These are phyloP conservation scores for Auricularia auricula-judae DNA, from an alignment of 768 basidiomycete species.

Conservation along the genomic window DNA sequence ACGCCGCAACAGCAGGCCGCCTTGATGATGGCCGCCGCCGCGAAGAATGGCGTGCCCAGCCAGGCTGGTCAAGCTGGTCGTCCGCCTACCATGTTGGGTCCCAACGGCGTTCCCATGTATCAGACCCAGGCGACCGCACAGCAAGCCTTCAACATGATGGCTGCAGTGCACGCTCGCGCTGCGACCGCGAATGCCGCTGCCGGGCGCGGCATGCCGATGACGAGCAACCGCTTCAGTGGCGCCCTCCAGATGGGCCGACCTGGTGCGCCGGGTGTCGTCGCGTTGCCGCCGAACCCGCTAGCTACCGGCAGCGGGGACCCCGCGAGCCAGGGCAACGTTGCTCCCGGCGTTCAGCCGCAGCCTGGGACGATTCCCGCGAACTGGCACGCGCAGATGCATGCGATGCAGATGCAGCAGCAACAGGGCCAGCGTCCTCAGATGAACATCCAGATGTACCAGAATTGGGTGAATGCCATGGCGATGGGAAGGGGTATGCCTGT, in stretches of 20 bases:
- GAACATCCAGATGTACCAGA: no score
- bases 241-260: not conserved
- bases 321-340: no score
- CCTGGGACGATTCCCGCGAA: no score
- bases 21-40: not conserved
- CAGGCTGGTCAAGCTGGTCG: not conserved
- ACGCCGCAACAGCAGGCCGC: not conserved
- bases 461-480: no score
- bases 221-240: not conserved
- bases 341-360: no score
- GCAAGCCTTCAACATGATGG: not conserved
- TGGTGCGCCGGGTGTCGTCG: not conserved
- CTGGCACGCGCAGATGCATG: no score
- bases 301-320: not conserved
- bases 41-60: not conserved
- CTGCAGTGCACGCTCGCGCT: not conserved
- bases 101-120: no score
- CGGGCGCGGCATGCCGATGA: not conserved
- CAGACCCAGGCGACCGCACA: no score
- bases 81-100: not conserved
- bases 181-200: not conserved
- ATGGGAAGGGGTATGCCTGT: no score
- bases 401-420: no score
- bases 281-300: not conserved
- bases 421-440: no score